Conservation (phyloP, 306 rosid genomes). For the Styphnolobium japonicum region DNA sequence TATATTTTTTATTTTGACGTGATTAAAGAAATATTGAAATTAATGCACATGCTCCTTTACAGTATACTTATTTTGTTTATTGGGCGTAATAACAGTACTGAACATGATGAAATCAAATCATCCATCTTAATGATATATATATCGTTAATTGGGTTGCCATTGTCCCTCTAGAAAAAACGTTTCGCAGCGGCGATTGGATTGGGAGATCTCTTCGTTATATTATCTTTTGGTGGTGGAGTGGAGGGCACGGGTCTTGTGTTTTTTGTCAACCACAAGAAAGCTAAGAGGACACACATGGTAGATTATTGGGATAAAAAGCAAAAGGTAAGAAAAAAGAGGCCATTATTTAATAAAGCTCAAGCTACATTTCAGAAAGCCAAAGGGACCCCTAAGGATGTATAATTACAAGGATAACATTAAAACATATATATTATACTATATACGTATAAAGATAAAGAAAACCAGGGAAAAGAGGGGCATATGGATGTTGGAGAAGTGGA, state of each 20-base stretch:
- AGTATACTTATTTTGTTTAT: too few relatives aligned
- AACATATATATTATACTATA: background rate
- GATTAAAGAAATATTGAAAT: too few relatives aligned
- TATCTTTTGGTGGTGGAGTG: background rate
- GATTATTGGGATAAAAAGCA: constrained; percentile 11
- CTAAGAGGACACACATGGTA: background rate
- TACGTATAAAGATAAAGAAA: background rate
- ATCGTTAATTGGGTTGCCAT: background rate
- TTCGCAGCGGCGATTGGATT: background rate
- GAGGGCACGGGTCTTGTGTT: background rate
- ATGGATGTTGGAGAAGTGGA: constrained; percentile 12
- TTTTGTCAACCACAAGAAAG: constrained; percentile 24
- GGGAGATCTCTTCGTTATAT: background rate
- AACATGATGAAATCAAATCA: too few relatives aligned
- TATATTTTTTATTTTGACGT: too few relatives aligned
- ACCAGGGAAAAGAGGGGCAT: background rate
- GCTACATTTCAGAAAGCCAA: background rate
- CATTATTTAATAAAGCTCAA: background rate
- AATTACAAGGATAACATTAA: background rate
- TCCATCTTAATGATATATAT: background rate
- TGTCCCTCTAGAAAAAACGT: constrained; percentile 15
- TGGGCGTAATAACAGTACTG: too few relatives aligned
- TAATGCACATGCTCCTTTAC: too few relatives aligned
- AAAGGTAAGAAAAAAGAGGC: background rate
- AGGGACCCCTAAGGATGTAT: background rate